Percentiles rank a stretch among this genome's conserved stretches.
phyloP scores from a whole-genome alignment of 2,329 filamentous ascomycete genomes.

The Talaromyces sp. region DNA sequence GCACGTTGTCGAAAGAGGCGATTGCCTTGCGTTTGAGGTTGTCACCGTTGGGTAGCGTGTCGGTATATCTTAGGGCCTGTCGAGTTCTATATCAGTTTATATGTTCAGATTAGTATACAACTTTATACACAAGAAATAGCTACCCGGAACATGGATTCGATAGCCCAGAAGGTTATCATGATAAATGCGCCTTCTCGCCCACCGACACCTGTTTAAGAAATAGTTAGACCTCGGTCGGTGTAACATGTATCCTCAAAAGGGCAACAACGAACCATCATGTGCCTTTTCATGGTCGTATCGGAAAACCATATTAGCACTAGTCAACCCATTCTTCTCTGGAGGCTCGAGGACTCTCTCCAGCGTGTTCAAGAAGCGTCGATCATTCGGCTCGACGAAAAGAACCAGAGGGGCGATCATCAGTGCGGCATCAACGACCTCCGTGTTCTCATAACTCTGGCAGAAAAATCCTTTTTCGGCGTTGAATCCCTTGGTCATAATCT shows the following conservation, averaged over 20 bases:
- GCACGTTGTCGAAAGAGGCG: slow-evolving; percentile 71
- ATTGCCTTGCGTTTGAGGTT: slow-evolving; percentile 45
- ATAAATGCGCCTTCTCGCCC: slow-evolving; percentile 71
- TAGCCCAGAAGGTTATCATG: slow-evolving; percentile 81
- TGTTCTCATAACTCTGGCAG: slow-evolving; percentile 69
- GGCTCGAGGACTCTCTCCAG: slow-evolving; percentile 66
- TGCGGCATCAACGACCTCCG: slow-evolving; percentile 65
- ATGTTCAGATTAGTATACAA: neutral
- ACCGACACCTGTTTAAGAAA: slow-evolving; percentile 54
- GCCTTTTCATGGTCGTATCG: slow-evolving; percentile 65
- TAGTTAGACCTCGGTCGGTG: neutral
- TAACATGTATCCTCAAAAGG: neutral
- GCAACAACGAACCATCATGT: slow-evolving; percentile 56
- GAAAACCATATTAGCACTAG: slow-evolving; percentile 69
- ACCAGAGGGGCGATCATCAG: slow-evolving; percentile 72
- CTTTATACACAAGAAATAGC: neutral
- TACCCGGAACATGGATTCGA: slow-evolving; percentile 70
- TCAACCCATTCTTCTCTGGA: slow-evolving; percentile 70
- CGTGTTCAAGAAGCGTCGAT: slow-evolving; percentile 68
- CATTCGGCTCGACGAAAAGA: slow-evolving; percentile 73
- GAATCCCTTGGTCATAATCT: slow-evolving; percentile 73
- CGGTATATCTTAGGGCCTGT: slow-evolving; percentile 23
- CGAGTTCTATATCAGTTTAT: slow-evolving; percentile 10
- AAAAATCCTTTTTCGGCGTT: slow-evolving; percentile 65
- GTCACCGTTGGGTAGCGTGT: slow-evolving; percentile 21